Conservation (phyloP, 2,329 filamentous ascomycete species). For the Pseudodiploospora longispora region DNA sequence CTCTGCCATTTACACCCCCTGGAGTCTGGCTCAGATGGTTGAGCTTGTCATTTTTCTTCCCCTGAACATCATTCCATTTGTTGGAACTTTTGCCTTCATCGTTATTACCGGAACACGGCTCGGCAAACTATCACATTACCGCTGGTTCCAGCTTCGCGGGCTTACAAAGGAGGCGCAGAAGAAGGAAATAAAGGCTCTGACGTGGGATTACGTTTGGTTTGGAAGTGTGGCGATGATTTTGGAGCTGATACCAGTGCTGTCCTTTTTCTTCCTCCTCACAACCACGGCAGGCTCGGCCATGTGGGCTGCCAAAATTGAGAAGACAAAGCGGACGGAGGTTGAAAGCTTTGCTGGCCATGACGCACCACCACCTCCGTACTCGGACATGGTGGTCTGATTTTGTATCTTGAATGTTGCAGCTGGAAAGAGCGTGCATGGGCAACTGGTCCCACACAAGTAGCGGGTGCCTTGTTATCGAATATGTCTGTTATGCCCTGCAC, state of each 20-base stretch:
- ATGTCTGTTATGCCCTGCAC: too few relatives aligned
- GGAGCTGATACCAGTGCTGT: constrained; percentile 80
- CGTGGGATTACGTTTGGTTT: constrained; percentile 89
- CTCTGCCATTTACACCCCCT: constrained; percentile 74
- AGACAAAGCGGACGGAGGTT: constrained; percentile 16
- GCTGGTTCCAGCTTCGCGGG: constrained; percentile 77
- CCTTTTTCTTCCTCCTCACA: constrained; percentile 91
- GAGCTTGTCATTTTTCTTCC: constrained; percentile 75
- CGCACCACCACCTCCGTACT: constrained; percentile 1
- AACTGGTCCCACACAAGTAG: too few relatives aligned
- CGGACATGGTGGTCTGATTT: constrained; percentile 4
- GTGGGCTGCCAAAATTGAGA: constrained; percentile 76
- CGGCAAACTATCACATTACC: constrained; percentile 82
- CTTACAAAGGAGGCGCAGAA: constrained; percentile 68
- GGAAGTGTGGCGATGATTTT: constrained; percentile 76
- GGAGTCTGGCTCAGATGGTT: constrained; percentile 81
- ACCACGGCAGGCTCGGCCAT: constrained; percentile 77
- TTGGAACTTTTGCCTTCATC: constrained; percentile 79
- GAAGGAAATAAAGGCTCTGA: constrained; percentile 55
- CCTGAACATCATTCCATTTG: constrained; percentile 77
- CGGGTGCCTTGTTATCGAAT: too few relatives aligned
- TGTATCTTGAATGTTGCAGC: too few relatives aligned
- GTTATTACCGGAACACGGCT: constrained; percentile 79
- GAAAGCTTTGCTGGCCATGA: constrained; percentile 1
- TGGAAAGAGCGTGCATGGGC: too few relatives aligned